Evolutionary conservation across 495 filamentous ascomycete species (phyloP), one percentile per base, ranked within the genome.

Genomic region (Podospora australis): DNA sequence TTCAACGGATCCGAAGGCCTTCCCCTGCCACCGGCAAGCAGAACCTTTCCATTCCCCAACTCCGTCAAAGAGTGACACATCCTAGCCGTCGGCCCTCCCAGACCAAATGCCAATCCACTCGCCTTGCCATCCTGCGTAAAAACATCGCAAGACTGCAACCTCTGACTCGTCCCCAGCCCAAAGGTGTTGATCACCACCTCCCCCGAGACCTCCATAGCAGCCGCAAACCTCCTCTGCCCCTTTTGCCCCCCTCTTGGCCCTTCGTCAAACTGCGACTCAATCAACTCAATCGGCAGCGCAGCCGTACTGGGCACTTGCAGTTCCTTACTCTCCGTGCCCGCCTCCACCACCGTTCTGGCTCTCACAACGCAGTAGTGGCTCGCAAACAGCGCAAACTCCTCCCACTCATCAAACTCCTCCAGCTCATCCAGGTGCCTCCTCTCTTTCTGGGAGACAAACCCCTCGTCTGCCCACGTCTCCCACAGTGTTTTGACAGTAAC

Each of bases 401-500:
- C 90, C 88, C 88, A 96, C 67, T 96, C 90, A 65, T 96, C 90
- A 62, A 96, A 96, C 16, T 83, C 81, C 61, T 96, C 90, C 23
- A 86, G 62, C 1, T 59, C 57, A 49, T 95, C 84, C 19, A 95
- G 65, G 20, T 58, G 55, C 13, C 54, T 63, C 45, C 83, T 73
- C 38, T 84, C 73, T 1, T 70, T 67, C 2, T 71, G 55, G 2
- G 70, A 66, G 14, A 94, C 56, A 53, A 87, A 85, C 8, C 63
- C 66, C 2, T 79, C 66, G 49, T 83, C 75, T 13, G 74, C 78
- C 90, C 90, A 96, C 19, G 91, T 69, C 48, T 86, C 78, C 81
- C 88, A 90, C 2, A 95, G 71, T 56, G 74, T 83, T 56, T 70
- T 68, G n/a, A 78, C 77, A 36, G 72, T 62, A 14, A 83, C 75